phyloP scores from a whole-genome alignment of 768 basidiomycete genomes.

The Tephrocybe sp. region DNA sequence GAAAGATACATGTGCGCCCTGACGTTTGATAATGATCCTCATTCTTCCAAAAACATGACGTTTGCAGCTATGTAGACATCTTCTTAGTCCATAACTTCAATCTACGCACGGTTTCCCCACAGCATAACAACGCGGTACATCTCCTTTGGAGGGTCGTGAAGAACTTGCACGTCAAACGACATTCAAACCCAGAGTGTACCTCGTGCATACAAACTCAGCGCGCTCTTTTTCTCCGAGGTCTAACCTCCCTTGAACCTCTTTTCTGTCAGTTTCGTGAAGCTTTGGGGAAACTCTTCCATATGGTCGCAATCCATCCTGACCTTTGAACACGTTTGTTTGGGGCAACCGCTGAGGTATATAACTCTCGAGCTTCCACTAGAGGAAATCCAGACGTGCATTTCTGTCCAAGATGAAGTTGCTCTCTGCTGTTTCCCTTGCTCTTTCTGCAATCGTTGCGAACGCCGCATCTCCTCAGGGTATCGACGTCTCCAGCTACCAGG shows the following conservation, averaged over 20 bases:
- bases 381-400: not conserved
- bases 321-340: not conserved
- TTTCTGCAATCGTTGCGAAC: slow-evolving; percentile 9
- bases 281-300: not conserved
- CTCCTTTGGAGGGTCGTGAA: not conserved
- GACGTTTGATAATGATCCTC: no score
- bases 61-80: no score
- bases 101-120: no score
- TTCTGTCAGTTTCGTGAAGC: slow-evolving; percentile 5
- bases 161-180: not conserved
- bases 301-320: slow-evolving; percentile 1
- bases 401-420: slow-evolving; percentile 16
- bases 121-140: not conserved
- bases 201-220: no score
- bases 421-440: slow-evolving; percentile 13
- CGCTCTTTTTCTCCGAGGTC: no score
- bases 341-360: slow-evolving; percentile 5
- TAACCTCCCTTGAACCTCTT: not conserved
- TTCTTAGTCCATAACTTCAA: no score
- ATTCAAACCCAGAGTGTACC: not conserved
- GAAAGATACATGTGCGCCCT: not conserved
- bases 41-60: no score
- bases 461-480: slow-evolving; percentile 43
- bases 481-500: slow-evolving; percentile 53
- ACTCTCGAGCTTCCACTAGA: not conserved